These are phyloP conservation scores for Nannochloropsis limnetica DNA, from an alignment of 352 stramenopile genomes.

Conservation along the genomic window DNA sequence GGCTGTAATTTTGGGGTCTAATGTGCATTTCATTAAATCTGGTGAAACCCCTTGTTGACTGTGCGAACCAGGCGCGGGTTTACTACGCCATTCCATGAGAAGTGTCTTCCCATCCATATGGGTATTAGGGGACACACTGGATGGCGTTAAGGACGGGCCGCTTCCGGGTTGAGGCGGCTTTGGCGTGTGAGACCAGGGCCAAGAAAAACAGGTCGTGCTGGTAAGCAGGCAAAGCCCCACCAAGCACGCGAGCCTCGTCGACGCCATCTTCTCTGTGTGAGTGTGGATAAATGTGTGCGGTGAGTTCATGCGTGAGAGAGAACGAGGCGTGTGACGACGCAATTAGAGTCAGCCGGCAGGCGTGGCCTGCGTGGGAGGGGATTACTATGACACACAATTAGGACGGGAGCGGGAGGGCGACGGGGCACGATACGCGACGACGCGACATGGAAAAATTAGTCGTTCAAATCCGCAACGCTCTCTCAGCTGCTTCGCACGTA, in stretches of 20 bases:
- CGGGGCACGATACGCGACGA: too few relatives aligned
- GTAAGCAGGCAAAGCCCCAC: background rate
- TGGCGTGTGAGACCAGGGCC: background rate
- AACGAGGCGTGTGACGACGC: background rate
- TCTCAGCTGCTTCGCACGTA: background rate
- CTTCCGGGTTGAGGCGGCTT: background rate
- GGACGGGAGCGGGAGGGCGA: too few relatives aligned
- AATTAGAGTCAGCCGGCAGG: background rate
- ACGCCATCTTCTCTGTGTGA: background rate
- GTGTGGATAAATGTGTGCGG: background rate
- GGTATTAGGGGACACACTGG: background rate
- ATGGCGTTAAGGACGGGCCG: background rate
- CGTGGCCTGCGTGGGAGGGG: background rate
- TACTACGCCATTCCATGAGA: constrained; percentile 4
- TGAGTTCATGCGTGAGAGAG: background rate
- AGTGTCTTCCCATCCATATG: background rate
- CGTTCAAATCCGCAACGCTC: background rate
- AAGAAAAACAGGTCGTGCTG: background rate
- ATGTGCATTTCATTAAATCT: constrained; percentile 27
- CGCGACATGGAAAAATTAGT: background rate
- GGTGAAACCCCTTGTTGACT: background rate
- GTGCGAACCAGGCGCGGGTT: background rate
- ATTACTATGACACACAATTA: too few relatives aligned
- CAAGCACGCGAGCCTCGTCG: background rate
- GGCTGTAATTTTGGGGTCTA: constrained; percentile 44